Base-by-base conservation (phyloP, 352 stramenopile species). In the Globisporangium paroecandrum region DNA sequence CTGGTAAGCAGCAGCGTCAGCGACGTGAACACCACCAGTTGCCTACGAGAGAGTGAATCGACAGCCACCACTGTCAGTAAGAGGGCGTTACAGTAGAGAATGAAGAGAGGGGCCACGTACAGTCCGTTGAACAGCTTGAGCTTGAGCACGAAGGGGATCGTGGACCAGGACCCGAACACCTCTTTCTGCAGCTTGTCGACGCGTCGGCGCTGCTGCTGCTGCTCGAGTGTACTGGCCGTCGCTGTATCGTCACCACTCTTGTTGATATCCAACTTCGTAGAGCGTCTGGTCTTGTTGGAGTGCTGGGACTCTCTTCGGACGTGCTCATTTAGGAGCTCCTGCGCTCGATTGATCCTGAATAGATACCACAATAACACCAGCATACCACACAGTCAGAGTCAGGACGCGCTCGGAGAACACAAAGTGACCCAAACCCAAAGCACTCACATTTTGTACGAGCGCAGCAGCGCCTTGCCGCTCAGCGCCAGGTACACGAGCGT, bases 121-220 rank as follows among this genome's bases (percentile, higher is more conserved):
- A 93, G 74, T n/a, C 70, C 68, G 49, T 93, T 94, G 27, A 95
- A 66, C 20, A 93, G 73, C 49, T 82, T 76, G 10, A 94, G 63
- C 58, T 89, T 89, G 41, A 94, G 64, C 34, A 56, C 57, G 47
- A 83, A 72, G 13, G 85, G 76, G 24, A 89, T 71, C 38, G 76
- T 62, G 25, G 61, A 62, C 77, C 68, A 89, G 3, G 72, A 72
- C 20, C 62, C 65, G 24, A 69, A 71, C 8, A 64, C 12, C 15
- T 62, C 57, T 25, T 38, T 46, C 49, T 65, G 43, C 43, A 69
- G 46, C 8, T 41, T 41, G 29, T 60, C 25, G 9, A 38, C 18
- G 10, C 43, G 49, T 5, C 38, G 66, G 10, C 34, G 38, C 38
- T 46, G 38, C 38, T 32, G 57, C 27, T 53, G 57, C 27, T 53